Conservation (phyloP, 176 grass and related monocot genomes). For the Zizania latifolia region DNA sequence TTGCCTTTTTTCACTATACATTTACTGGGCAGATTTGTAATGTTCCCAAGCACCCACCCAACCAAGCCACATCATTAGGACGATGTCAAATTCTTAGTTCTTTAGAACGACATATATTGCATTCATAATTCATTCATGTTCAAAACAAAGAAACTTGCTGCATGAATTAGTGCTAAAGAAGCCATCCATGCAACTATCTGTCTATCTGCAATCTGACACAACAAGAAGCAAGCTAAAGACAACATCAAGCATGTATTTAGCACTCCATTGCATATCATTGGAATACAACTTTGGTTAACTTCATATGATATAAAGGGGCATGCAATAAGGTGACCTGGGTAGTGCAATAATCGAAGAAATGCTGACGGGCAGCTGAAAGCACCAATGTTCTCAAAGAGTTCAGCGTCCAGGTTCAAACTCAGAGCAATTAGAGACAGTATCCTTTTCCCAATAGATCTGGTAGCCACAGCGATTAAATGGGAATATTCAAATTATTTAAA, state of each 20-base stretch:
- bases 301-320: background rate
- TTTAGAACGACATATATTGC: background rate
- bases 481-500: background rate
- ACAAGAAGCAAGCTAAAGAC: background rate
- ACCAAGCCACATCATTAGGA: background rate
- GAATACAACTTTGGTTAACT: background rate
- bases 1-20: too few species aligned
- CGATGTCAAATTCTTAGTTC: background rate
- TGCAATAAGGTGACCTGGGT: constrained; percentile 34
- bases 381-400: constrained; percentile 35
- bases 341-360: constrained; percentile 55
- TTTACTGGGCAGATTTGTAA: background rate
- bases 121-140: background rate
- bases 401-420: constrained; percentile 57
- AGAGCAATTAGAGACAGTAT: constrained; percentile 61
- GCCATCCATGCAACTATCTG: background rate
- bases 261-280: background rate
- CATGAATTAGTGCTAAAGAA: background rate
- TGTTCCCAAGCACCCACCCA: background rate
- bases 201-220: background rate
- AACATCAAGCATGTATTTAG: background rate
- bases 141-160: background rate
- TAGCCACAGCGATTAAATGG: background rate
- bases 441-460: constrained; percentile 35
- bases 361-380: constrained; percentile 25